Evolutionary conservation across 73 alveolate species (phyloP), one percentile per base, ranked within the genome.

Genomic region (Tetrahymena thermophila): DNA sequence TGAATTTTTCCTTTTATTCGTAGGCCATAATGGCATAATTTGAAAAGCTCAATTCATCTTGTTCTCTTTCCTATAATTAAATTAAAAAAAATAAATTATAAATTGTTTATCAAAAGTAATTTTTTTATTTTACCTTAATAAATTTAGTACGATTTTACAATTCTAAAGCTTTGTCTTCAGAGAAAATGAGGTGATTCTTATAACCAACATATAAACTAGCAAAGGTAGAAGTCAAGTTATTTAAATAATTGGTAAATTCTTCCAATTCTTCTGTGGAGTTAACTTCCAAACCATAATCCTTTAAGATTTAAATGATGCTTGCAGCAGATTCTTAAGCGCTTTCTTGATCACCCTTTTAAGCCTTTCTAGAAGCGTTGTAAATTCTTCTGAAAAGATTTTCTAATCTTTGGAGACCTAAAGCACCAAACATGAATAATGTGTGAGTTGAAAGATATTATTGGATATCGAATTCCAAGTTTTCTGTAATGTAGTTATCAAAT

Each of bases 341-440:
- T 71, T 71, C 89, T 28, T n/a, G 40, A 71, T 71, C 89, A 71
- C 89, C 89, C 37, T 71, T 71, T 71, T 71, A 42, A 71, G 89
- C 89, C 89, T 71, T 71, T 71, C 89, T 71, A 11, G 89, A 9
- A 13, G 89, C 89, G 11, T 71, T 71, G 37, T 71, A 71, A 17
- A 71, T 71, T 71, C 89, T 71, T 71, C 89, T 71, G 89, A 71
- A 71, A 71, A 71, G 89, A n/a, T 71, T 71, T 71, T 71, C 89
- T 71, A 71, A 25, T 71, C 89, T 71, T 71, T 71, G 89, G 13
- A 71, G 89, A 71, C 89, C 89, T 19, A 71, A 71, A 71, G 89
- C 89, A 71, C 89, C 89, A 28, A 71, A 71, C 89, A 71, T 71
- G 89, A 71, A 71, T n/a, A 71, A 71, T 11, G 89, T 71, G 37